Evolutionary conservation across 805 yeast genomes (phyloP), one percentile per base, ranked within the genome.

Genomic region (Saturnispora serradocipensis): DNA sequence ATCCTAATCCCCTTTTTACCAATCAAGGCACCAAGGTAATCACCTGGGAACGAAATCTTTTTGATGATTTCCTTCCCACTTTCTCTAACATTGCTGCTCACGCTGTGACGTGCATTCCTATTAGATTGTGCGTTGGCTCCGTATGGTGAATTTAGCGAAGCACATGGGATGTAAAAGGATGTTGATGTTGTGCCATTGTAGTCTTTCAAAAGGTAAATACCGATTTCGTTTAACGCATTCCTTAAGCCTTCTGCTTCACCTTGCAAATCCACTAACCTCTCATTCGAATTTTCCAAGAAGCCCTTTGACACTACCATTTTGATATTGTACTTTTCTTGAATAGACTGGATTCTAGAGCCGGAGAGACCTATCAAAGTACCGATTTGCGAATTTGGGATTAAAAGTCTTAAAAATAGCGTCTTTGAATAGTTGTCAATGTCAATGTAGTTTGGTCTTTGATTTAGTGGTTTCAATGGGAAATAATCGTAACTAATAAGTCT

Each of bases 251-350:
- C 78, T 1, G 86, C 84, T 6, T 79, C 69, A 49, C 96, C 97
- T 68, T 88, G 96, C 53, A 89, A 72, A 66, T 89, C 97, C 39
- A 89, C 88, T 50, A 88, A 73, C 63, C 96, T 78, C 66, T 89
- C 97, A 47, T 87, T 84, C 7, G 93, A 84, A 58, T 83, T 83
- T 9, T 86, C 86, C 53, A 89, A 75, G 63, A 81, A 84, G 50
- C 87, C 88, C 63, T 88, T 88, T 35, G 95, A 84, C 10, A 95
- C 96, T 51, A 87, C 88, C 78, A 89, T 85, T 63, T 85, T 83
- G 49, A 89, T 88, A 51, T 76, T 72, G 65, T 72, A 82, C 32
- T 69, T 70, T 54, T 81, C 83, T 69, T 86, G 93, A 54, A 88
- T 78, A 40, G 83, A 75, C 70, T 87, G 88, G 63, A 89, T 89